These are phyloP conservation scores for Rostrohypoxylon terebratum DNA, from an alignment of 495 filamentous ascomycete genomes.

Conservation along the genomic window DNA sequence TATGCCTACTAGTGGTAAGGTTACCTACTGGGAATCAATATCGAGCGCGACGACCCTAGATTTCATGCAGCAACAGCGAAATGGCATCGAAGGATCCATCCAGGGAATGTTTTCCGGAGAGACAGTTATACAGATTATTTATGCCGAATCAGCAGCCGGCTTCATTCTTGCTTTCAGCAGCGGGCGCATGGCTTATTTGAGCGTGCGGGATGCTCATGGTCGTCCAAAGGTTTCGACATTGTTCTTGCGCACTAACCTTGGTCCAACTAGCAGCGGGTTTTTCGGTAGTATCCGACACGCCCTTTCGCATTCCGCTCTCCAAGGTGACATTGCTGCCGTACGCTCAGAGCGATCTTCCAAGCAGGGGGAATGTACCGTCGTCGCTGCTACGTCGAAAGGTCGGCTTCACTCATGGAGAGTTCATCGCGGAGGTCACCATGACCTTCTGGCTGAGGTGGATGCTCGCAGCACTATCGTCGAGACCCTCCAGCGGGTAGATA, in stretches of 20 bases:
- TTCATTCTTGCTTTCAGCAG: constrained; percentile 85
- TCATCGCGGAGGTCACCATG: constrained; percentile 79
- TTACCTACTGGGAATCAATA: constrained; percentile 95
- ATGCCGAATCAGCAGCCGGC: constrained; percentile 83
- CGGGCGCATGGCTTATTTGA: constrained; percentile 87
- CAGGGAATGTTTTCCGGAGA: constrained; percentile 82
- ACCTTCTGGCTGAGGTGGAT: constrained; percentile 63
- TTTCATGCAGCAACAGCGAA: constrained; percentile 78
- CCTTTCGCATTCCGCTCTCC: constrained; percentile 71
- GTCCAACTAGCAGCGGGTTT: constrained; percentile 67
- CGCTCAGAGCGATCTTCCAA: constrained; percentile 73
- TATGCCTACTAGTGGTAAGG: constrained; percentile 81
- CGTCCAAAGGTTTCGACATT: constrained; percentile 80
- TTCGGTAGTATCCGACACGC: constrained; percentile 81
- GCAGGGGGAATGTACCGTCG: constrained; percentile 85
- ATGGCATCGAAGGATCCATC: constrained; percentile 78
- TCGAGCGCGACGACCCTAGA: constrained; percentile 81
- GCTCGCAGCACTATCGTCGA: constrained; percentile 51
- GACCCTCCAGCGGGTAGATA: constrained; percentile 51
- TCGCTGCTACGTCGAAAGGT: constrained; percentile 79
- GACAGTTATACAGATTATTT: constrained; percentile 76
- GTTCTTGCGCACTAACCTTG: constrained; percentile 72
- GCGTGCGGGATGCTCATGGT: constrained; percentile 84
- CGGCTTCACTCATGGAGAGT: constrained; percentile 86
- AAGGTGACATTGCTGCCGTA: constrained; percentile 81